A percentile compares a stretch with the other conserved stretches of the same genome.
phyloP scores from a whole-genome alignment of 2,329 filamentous ascomycete species.

The Pyricularia grisea region DNA sequence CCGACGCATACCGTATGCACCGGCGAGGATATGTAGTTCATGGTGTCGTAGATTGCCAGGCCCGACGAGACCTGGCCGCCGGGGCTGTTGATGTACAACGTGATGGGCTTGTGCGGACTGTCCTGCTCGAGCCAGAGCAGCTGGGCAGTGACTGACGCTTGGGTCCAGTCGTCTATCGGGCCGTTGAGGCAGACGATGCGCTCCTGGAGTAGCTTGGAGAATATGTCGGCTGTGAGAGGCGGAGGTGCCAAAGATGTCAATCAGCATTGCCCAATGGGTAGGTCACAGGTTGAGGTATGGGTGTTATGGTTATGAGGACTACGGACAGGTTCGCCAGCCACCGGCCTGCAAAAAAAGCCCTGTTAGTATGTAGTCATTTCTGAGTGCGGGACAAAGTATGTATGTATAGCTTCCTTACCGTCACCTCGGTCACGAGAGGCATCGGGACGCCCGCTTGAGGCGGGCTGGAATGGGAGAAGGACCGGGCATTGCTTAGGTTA shows the following conservation, averaged over 20 bases:
- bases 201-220: conserved; percentile 76
- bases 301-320: neutral
- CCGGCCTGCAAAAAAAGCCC: conserved; percentile 45
- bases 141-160: conserved; percentile 90
- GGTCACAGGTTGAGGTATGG: neutral
- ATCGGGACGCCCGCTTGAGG: conserved; percentile 38
- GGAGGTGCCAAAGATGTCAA: neutral
- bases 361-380: neutral
- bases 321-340: conserved; percentile 69
- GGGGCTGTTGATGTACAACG: conserved; percentile 95
- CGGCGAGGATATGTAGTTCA: conserved; percentile 90
- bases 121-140: conserved; percentile 97
- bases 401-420: conserved; percentile 23
- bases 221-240: conserved; percentile 58
- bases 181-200: conserved; percentile 92
- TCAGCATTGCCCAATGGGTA: neutral
- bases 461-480: conserved; percentile 2
- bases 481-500: neutral
- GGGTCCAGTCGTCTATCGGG: conserved; percentile 79
- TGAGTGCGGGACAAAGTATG: neutral
- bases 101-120: conserved; percentile 87
- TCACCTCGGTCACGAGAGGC: conserved; percentile 50
- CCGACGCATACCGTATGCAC: conserved; percentile 94
- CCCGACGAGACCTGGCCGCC: conserved; percentile 86
- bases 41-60: conserved; percentile 94